A percentile compares a stretch with the other conserved stretches of the same genome.
phyloP scores from a whole-genome alignment of 805 yeast species.

The Isabelozyma pseudorhagii region DNA sequence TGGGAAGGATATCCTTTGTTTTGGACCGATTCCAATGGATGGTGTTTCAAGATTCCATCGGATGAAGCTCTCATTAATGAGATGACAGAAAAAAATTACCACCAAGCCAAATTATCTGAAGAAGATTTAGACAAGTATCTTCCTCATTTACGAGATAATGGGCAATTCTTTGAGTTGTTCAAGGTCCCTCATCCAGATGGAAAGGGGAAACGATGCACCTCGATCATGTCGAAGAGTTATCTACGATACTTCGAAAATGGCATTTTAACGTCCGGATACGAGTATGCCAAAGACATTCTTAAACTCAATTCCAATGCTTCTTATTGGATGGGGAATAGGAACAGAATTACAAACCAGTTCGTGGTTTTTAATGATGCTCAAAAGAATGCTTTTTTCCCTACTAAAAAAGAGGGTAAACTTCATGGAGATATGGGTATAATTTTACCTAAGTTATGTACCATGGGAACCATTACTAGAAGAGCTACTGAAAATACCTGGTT shows the following conservation, averaged over 20 bases:
- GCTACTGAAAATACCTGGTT: constrained; percentile 98
- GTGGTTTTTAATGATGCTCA: constrained; percentile 55
- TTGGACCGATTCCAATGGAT: constrained; percentile 79
- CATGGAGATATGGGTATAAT: constrained; percentile 60
- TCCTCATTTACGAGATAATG: constrained; percentile 20
- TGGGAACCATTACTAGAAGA: constrained; percentile 96
- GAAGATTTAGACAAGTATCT: constrained; percentile 23
- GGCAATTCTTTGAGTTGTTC: constrained; percentile 42
- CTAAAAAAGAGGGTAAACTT: constrained; percentile 16
- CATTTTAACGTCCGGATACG: constrained; percentile 64
- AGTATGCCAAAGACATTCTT: constrained; percentile 73
- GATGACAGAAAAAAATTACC: constrained; percentile 39
- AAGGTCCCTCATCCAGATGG: constrained; percentile 91
- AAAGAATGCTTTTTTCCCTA: constrained; percentile 21
- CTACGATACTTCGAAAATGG: constrained; percentile 71
- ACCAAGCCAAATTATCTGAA: constrained; percentile 22
- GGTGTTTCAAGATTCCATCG: constrained; percentile 75
- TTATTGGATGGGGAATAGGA: constrained; percentile 91
- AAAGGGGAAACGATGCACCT: constrained; percentile 65
- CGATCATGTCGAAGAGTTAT: constrained; percentile 75
- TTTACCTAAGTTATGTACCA: constrained; percentile 77
- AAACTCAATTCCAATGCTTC: constrained; percentile 76
- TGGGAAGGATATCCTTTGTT: constrained; percentile 85
- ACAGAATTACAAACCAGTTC: constrained; percentile 79
- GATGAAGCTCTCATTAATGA: constrained; percentile 24